These are phyloP conservation scores for Zymoseptoria tritici DNA, from an alignment of 2,329 filamentous ascomycete species.

Conservation along the genomic window DNA sequence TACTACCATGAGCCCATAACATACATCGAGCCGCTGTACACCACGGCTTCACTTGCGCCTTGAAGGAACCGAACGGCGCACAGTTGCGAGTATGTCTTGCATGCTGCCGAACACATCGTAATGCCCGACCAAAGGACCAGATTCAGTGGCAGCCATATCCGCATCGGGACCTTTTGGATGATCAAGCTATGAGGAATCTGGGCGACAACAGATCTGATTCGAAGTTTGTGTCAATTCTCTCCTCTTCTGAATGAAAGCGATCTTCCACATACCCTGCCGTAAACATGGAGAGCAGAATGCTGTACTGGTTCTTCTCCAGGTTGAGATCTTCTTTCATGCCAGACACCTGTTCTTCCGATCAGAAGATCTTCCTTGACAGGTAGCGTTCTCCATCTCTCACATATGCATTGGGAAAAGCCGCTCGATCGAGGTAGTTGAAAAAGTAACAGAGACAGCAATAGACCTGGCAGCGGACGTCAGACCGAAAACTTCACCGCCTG, in stretches of 20 bases:
- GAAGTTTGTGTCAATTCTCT: not conserved
- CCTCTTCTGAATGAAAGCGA: conserved; percentile 1
- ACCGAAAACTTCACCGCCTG: not conserved
- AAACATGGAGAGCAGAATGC: conserved; percentile 27
- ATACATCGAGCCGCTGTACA: conserved; percentile 49
- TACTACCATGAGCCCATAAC: conserved; percentile 54
- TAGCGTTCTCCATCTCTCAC: conserved; percentile 14
- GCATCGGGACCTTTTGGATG: conserved; percentile 25
- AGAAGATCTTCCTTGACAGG: not conserved
- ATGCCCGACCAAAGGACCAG: conserved; percentile 35
- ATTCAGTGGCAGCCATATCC: conserved; percentile 27
- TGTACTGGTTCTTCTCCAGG: conserved; percentile 33
- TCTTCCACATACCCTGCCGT: conserved; percentile 30
- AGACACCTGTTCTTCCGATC: conserved; percentile 2
- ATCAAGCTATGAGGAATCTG: not conserved
- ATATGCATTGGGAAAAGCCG: conserved; percentile 29
- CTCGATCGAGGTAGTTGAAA: conserved; percentile 2
- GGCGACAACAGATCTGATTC: not conserved
- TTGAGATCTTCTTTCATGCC: conserved; percentile 36
- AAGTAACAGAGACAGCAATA: conserved; percentile 4
- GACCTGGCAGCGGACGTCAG: not conserved
- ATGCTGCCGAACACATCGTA: conserved; percentile 32
- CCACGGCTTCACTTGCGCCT: conserved; percentile 45
- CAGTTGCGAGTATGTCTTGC: conserved; percentile 32
- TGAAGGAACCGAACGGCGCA: conserved; percentile 34